Percentiles rank a stretch among this genome's conserved stretches.
Evolutionary conservation across 176 grass and related monocot species (phyloP).

Genomic region (Dendrocalamus sinicus): DNA sequence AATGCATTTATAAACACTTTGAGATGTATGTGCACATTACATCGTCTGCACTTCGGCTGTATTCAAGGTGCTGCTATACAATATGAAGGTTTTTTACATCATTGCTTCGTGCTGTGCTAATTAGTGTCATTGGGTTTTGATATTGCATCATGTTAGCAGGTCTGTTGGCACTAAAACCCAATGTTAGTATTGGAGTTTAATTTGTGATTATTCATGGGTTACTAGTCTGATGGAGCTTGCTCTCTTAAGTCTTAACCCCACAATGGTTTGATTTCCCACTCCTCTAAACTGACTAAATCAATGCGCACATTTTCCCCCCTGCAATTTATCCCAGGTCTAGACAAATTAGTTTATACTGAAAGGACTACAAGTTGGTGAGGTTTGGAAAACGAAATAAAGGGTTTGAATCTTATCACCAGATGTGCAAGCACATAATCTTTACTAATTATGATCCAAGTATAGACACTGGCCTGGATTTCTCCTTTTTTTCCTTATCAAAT

Average conservation of each 20-base stretch:
- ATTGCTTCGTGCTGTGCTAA: background rate
- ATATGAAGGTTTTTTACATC: background rate
- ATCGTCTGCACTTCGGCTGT: background rate
- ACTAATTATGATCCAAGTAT: background rate
- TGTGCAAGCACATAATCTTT: conserved; percentile 12
- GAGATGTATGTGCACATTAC: background rate
- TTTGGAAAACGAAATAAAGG: background rate
- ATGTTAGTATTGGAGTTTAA: background rate
- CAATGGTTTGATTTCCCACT: background rate
- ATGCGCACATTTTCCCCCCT: background rate
- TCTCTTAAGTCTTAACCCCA: background rate
- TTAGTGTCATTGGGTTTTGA: background rate
- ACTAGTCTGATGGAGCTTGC: conserved; percentile 1
- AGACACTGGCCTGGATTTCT: conserved; percentile 6
- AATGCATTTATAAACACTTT: background rate
- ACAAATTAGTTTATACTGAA: background rate
- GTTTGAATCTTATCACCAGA: background rate
- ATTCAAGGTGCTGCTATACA: background rate
- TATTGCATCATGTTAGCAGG: background rate
- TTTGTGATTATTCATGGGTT: background rate
- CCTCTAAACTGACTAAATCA: background rate
- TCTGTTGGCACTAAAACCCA: conserved; percentile 10
- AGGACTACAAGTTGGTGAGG: background rate
- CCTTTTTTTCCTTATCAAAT: background rate
- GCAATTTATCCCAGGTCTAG: background rate